phyloP scores from a whole-genome alignment of 768 basidiomycete genomes.

The Amanita pallidorosea region DNA sequence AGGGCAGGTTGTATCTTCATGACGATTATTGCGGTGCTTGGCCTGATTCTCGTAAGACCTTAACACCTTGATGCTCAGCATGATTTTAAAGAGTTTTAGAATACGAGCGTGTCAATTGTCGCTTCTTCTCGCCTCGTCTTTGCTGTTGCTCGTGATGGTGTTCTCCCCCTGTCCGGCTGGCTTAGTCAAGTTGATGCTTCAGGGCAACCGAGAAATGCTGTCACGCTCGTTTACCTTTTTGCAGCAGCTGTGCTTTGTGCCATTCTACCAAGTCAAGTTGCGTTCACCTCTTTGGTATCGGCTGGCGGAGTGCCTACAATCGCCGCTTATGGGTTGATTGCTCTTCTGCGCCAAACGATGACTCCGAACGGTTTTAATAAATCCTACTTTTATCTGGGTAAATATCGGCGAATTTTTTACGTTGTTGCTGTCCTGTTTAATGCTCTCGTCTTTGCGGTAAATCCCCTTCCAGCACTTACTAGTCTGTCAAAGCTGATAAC shows the following conservation, averaged over 20 bases:
- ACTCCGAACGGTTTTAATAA: conserved; percentile 67
- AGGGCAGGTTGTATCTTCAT: conserved; percentile 75
- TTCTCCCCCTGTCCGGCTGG: conserved; percentile 77
- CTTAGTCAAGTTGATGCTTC: conserved; percentile 60
- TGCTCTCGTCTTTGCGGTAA: conserved; percentile 57
- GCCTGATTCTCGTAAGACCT: conserved; percentile 65
- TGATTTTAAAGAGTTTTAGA: conserved; percentile 28
- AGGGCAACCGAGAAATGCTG: conserved; percentile 76
- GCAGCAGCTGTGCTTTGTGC: conserved; percentile 71
- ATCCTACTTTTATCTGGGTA: conserved; percentile 67
- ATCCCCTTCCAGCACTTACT: conserved; percentile 14
- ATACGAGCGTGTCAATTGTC: conserved; percentile 80
- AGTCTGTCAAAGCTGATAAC: conserved; percentile 7
- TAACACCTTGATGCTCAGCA: not conserved
- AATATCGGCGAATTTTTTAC: conserved; percentile 59
- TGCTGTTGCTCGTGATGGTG: conserved; percentile 91
- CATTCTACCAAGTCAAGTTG: conserved; percentile 83
- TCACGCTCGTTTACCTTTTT: conserved; percentile 80
- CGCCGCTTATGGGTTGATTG: conserved; percentile 79
- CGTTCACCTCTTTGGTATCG: conserved; percentile 84
- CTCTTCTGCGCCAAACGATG: conserved; percentile 62
- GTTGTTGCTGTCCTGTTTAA: conserved; percentile 62
- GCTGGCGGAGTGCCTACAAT: conserved; percentile 83
- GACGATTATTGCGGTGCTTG: conserved; percentile 75
- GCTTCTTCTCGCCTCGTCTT: conserved; percentile 84